Evolutionary conservation across 1,284 basidiomycete species (phyloP).

Genomic region (Trichosporon sp.): DNA sequence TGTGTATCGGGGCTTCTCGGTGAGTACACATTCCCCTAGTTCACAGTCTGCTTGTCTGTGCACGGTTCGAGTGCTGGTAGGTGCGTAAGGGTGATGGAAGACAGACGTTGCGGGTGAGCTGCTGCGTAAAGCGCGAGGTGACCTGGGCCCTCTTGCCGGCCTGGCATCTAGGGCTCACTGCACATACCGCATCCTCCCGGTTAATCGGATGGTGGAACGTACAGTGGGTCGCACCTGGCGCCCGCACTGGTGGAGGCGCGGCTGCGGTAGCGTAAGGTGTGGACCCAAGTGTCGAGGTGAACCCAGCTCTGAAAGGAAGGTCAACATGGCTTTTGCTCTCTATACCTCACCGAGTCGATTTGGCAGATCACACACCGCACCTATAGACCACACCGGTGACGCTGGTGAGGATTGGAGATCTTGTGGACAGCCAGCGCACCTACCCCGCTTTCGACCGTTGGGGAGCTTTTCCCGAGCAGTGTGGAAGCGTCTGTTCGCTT

Average conservation of each 20-base stretch:
- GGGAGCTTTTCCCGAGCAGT: not conserved
- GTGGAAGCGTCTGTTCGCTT: not conserved
- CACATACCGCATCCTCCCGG: slow-evolving; percentile 12
- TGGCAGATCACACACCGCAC: not conserved
- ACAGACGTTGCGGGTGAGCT: not conserved
- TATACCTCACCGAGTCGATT: not conserved
- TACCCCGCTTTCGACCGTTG: not conserved
- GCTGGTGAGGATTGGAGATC: not conserved
- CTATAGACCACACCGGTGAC: not conserved
- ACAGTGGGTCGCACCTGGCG: not conserved
- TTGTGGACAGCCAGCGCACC: not conserved
- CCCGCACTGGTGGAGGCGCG: not conserved
- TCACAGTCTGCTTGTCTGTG: slow-evolving; percentile 10
- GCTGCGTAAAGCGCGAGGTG: not conserved
- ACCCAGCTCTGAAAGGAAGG: not conserved
- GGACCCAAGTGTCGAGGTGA: slow-evolving; percentile 2
- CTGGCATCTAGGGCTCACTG: slow-evolving; percentile 6
- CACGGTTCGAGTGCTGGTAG: slow-evolving; percentile 1
- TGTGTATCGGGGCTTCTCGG: slow-evolving; percentile 11
- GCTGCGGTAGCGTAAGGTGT: not conserved
- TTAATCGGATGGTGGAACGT: slow-evolving; percentile 1
- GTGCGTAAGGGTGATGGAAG: not conserved
- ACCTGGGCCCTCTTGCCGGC: slow-evolving; percentile 1
- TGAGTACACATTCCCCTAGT: not conserved
- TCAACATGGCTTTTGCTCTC: not conserved